Conservation (phyloP, 257 asterid genomes). For the Nicotiana knightiana region DNA sequence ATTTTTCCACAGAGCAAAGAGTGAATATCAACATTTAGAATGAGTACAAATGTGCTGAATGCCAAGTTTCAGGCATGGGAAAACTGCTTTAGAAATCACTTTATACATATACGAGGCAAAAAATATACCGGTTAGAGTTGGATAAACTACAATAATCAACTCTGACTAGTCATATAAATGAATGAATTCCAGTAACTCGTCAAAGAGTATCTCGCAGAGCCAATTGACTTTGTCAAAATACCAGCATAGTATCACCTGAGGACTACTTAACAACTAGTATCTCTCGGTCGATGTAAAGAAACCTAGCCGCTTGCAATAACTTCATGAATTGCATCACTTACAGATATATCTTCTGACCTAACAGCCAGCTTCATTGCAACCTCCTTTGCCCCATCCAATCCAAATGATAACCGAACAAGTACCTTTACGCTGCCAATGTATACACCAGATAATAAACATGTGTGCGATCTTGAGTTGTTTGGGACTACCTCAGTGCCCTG, state of each 20-base stretch:
- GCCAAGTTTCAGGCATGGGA: no score
- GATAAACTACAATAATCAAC: no score
- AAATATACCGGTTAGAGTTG: no score
- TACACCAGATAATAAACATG: constrained; percentile 87
- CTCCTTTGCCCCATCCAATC: constrained; percentile 75
- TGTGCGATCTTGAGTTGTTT: constrained; percentile 82
- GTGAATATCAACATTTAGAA: no score
- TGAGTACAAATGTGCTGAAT: no score
- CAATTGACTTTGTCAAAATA: background rate
- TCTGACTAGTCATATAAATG: background rate
- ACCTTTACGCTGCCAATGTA: constrained; percentile 88
- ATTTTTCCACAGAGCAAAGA: no score
- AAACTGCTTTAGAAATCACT: no score
- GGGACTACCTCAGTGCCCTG: constrained; percentile 93
- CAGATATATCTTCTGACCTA: constrained; percentile 78
- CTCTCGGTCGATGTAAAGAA: background rate
- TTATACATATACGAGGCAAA: no score
- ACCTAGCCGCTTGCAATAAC: constrained; percentile 83
- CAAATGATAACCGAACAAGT: constrained; percentile 82
- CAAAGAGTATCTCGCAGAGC: constrained; percentile 1
- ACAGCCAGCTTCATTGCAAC: constrained; percentile 97
- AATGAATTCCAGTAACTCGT: background rate
- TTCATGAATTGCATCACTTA: constrained; percentile 89
- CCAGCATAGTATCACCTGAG: background rate
- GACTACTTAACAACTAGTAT: background rate